Evolutionary conservation across 345 rosid genomes (phyloP).

Genomic region (Microcos paniculata): DNA sequence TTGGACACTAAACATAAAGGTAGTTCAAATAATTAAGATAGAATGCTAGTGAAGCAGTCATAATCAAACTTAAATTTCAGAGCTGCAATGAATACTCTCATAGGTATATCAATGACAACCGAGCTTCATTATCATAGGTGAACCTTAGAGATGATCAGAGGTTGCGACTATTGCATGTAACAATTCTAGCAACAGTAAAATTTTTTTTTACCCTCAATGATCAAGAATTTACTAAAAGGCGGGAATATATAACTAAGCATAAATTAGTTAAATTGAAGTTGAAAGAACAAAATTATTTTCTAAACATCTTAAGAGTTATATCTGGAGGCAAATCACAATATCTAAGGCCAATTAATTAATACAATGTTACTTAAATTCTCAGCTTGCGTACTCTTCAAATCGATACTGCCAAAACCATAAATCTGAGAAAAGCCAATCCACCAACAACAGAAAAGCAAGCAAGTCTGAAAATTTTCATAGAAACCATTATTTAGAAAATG

Average conservation of each 20-base stretch:
- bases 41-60: too few species aligned
- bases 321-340: too few species aligned
- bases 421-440: slow-evolving; percentile 60
- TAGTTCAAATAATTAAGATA: neutral
- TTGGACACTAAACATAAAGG: neutral
- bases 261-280: slow-evolving; percentile 1
- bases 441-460: slow-evolving; percentile 23
- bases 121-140: neutral
- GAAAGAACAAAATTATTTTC: too few species aligned
- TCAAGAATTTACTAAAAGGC: too few species aligned
- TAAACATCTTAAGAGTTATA: too few species aligned
- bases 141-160: neutral
- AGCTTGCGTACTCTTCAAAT: slow-evolving; percentile 94
- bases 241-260: too few species aligned
- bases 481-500: too few species aligned
- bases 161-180: neutral
- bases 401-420: slow-evolving; percentile 90
- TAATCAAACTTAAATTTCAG: too few species aligned
- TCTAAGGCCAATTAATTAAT: slow-evolving; percentile 88
- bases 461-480: too few species aligned
- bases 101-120: neutral
- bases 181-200: neutral
- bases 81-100: too few species aligned
- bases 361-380: slow-evolving; percentile 77
- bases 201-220: neutral